Evolutionary conservation across 768 basidiomycete species (phyloP).

Genomic region (Pilatotrama ljubarskyi): DNA sequence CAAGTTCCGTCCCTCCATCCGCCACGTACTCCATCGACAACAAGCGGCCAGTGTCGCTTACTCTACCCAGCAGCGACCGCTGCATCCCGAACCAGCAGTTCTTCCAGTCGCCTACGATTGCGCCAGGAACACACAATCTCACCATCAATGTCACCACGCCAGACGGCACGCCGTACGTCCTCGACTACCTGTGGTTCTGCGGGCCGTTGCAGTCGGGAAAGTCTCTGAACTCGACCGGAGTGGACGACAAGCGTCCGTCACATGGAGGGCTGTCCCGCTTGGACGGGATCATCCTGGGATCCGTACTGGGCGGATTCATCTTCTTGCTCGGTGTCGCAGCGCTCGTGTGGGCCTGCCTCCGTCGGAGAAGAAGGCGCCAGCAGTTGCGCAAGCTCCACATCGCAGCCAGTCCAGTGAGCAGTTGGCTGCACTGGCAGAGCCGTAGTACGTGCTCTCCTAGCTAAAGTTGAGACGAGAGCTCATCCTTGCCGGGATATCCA

Average conservation of each 20-base stretch:
- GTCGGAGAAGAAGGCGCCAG: slow-evolving; percentile 6
- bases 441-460: slow-evolving; percentile 9
- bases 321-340: slow-evolving; percentile 9
- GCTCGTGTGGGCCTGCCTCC: slow-evolving; percentile 5
- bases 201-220: neutral
- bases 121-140: slow-evolving; percentile 37
- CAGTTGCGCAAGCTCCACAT: slow-evolving; percentile 6
- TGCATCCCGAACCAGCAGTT: slow-evolving; percentile 43
- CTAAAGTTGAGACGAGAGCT: neutral
- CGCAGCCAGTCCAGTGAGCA: slow-evolving; percentile 19
- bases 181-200: slow-evolving; percentile 42
- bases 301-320: slow-evolving; percentile 14
- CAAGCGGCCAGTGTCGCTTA: slow-evolving; percentile 34
- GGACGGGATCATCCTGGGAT: slow-evolving; percentile 18
- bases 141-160: slow-evolving; percentile 39
- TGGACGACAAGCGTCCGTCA: neutral
- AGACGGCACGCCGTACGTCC: slow-evolving; percentile 39
- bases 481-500: neutral
- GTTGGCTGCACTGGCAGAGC: slow-evolving; percentile 21
- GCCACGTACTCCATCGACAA: slow-evolving; percentile 44
- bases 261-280: neutral
- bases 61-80: slow-evolving; percentile 36
- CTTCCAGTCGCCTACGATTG: slow-evolving; percentile 36
- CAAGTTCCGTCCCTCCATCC: slow-evolving; percentile 36
- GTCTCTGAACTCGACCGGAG: neutral